These are phyloP conservation scores for Lactifluus hygrophoroides DNA, from an alignment of 768 basidiomycete species.

Conservation along the genomic window DNA sequence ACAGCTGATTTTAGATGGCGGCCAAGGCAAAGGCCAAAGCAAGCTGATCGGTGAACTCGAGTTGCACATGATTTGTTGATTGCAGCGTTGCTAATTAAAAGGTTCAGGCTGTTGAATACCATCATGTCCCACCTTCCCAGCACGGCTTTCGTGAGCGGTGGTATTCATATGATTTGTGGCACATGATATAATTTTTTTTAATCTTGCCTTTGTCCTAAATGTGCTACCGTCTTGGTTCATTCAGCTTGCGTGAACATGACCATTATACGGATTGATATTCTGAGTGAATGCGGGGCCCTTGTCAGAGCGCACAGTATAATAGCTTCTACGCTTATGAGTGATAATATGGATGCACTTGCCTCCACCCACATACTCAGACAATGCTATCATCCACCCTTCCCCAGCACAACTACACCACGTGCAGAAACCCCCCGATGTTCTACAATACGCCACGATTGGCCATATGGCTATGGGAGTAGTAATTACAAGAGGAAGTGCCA, in stretches of 20 bases:
- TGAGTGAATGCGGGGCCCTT: neutral
- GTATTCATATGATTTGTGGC: neutral
- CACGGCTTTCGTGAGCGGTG: neutral
- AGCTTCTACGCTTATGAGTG: neutral
- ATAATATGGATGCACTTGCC: neutral
- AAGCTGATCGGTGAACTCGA: neutral
- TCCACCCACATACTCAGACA: no score
- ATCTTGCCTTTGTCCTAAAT: neutral
- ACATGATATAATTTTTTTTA: slow-evolving; percentile 1
- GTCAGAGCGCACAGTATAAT: neutral
- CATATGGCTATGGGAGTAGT: no score
- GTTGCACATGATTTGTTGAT: neutral
- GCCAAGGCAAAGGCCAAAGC: slow-evolving; percentile 3
- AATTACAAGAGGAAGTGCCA: no score
- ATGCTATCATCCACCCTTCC: no score
- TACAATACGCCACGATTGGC: no score
- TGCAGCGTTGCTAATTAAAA: neutral
- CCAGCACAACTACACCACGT: no score
- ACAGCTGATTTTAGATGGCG: slow-evolving; percentile 10
- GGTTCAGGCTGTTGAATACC: neutral
- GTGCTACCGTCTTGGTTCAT: neutral
- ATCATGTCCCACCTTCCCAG: neutral
- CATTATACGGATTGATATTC: neutral
- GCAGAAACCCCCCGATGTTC: no score
- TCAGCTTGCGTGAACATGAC: neutral